A percentile compares a stretch with the other conserved stretches of the same genome.
Conservation (phyloP, 306 rosid genomes). For the Inga oerstediana region DNA sequence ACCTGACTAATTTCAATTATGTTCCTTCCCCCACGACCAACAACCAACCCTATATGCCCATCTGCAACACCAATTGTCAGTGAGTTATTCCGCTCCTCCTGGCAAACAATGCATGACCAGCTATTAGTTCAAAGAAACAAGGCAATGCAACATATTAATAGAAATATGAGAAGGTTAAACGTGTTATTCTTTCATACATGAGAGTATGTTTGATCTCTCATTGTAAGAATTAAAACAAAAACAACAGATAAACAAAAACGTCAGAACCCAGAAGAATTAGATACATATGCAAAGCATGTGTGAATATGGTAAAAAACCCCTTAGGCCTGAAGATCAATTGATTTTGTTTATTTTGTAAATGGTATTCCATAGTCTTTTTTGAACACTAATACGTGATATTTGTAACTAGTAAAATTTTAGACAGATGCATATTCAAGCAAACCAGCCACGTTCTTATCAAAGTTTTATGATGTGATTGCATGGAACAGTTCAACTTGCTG, state of each 20-base stretch:
- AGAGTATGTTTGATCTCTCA: not conserved
- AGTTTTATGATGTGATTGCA: not conserved
- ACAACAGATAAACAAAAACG: not conserved
- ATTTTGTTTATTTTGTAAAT: not conserved
- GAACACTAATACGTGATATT: not conserved
- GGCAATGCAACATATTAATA: constrained; percentile 16
- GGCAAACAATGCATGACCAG: constrained; percentile 38
- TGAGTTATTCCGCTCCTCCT: constrained; percentile 91
- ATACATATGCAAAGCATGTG: not conserved
- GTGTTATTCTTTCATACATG: not conserved
- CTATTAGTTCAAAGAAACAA: constrained; percentile 26
- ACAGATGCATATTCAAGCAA: not conserved
- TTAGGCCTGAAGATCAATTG: not conserved
- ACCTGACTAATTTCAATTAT: constrained; percentile 96
- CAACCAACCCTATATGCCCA: constrained; percentile 90
- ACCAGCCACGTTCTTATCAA: not conserved
- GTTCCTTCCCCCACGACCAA: constrained; percentile 98
- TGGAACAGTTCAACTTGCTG: not conserved
- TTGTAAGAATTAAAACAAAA: not conserved
- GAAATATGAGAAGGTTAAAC: not conserved
- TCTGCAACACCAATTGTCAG: constrained; percentile 90
- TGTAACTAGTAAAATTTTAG: not conserved
- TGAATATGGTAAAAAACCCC: not conserved
- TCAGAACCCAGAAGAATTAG: not conserved
- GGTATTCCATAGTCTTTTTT: not conserved